Base-by-base conservation (phyloP, 1,284 basidiomycete genomes). In the Ganoderma boninense region DNA sequence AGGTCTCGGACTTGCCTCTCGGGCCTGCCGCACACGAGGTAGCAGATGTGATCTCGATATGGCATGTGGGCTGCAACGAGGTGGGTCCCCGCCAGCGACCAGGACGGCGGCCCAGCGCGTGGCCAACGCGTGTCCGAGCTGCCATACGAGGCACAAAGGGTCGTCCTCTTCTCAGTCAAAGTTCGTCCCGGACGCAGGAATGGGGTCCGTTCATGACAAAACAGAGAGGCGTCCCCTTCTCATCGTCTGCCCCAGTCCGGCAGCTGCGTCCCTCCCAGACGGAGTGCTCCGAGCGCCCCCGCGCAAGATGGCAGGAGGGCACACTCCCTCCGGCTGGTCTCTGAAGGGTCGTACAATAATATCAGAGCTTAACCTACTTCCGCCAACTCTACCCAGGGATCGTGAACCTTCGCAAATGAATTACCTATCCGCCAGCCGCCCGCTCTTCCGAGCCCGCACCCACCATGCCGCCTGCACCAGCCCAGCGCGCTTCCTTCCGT, bases 91-190 rank as follows among this genome's bases (percentile, higher is more conserved):
- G 23, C 60, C 10, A 42, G 43, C 60, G 60, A 16, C 60, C 60
- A 62, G 35, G 42, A 44, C 29, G 87, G 82, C 83, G 89, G 87
- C 85, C 83, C 82, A 80, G 85, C 76, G 87, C 90, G 87, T 90
- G 90, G 82, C 83, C 82, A 81, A 84, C 83, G 87, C 89, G 84
- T 89, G 89, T 86, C 84, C 80, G 79, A 80, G 78, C 79, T 86
- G 82, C 85, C 86, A 84, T 84, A 86, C 84, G 82, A 83, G 87
- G 86, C 79, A 85, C 83, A 87, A 86, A 84, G 83, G 83, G 80
- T 67, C 74, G 74, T 73, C 78, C 74, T 71, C 65, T 68, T 76
- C 73, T 72, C 79, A 74, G 75, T 68, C 77, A 76, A 73, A 70
- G 71, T 73, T 75, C 74, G 71, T 73, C 57, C 74, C 71, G 75